Evolutionary conservation across 169 alveolate genomes (phyloP).

Genomic region (Theileria orientalis): DNA sequence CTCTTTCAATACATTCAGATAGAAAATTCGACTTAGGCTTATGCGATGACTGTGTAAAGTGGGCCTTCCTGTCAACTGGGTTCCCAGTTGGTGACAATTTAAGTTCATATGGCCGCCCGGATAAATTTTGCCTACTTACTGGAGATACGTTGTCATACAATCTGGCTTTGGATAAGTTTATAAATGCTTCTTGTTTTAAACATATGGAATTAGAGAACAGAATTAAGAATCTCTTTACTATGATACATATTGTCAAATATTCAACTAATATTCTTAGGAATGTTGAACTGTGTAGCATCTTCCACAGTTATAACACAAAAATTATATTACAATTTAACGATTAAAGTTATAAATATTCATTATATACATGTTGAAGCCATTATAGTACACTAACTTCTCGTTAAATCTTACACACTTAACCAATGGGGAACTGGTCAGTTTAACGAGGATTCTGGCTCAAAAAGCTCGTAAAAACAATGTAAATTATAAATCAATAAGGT

Average conservation of each 20-base stretch:
- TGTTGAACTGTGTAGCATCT: slow-evolving; percentile 3
- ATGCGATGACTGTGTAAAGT: background rate
- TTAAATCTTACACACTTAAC: background rate
- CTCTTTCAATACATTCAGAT: slow-evolving; percentile 37
- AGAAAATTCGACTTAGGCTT: slow-evolving; percentile 18
- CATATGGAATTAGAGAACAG: background rate
- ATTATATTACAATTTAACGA: background rate
- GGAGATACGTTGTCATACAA: too few relatives aligned
- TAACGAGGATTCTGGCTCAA: too few relatives aligned
- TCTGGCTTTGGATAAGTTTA: background rate
- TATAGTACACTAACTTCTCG: background rate
- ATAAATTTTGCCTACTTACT: too few relatives aligned
- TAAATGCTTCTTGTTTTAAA: background rate
- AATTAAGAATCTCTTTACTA: background rate
- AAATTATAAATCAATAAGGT: too few relatives aligned
- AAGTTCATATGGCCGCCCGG: too few relatives aligned
- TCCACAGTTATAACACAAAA: background rate
- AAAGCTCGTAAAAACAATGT: too few relatives aligned
- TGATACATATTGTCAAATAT: background rate
- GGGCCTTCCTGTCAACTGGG: background rate
- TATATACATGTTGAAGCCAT: background rate
- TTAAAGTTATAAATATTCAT: background rate
- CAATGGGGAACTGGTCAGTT: too few relatives aligned
- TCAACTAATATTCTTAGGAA: background rate
- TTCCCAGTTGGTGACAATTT: background rate